Base-by-base conservation (phyloP, 2,329 filamentous ascomycete genomes). In the Diaporthe sp. region DNA sequence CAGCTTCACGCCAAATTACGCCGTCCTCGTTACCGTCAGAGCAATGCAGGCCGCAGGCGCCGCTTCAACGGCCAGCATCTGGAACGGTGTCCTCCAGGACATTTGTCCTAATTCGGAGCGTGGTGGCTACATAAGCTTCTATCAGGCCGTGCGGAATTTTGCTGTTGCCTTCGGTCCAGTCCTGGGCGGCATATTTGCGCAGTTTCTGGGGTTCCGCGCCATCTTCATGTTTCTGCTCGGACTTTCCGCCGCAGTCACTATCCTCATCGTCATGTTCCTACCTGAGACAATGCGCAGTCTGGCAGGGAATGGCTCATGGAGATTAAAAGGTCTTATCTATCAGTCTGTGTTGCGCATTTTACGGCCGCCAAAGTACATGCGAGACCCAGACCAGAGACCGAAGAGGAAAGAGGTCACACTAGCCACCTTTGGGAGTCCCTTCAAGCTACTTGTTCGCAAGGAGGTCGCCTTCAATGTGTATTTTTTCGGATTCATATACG, bases 1-100 rank as follows among this genome's bases (percentile, higher is more conserved):
- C 5, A 86, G 82, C 9, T 82, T 87, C 4, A 83, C 82, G 4
- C 81, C 82, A 8, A 86, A 83, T 58, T 88, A 87, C 72, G 79
- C 80, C 0, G 78, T 83, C 1, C 79, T 89, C 39, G 79, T 89
- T 73, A 78, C 84, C 6, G 83, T 89, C 37, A 81, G 87, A 50
- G 85, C 82, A 1, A 59, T 89, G 13, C 88, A 89, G 78, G 84
- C 85, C 12, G 84, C 84, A 1, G 87, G 87, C 4, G 86, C 85
- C 75, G 84, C 86, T 3, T 85, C 85, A 1, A 87, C 85, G 0
- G 85, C 87, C 2, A 85, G 85, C 55, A 84, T 88, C 47, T 86
- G 86, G 0, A 81, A 81, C 7, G 81, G 80, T 0, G 79, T 82
- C 0, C 81, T 84, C 4, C 79, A 81, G 2, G 82, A 84, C 25